These are phyloP conservation scores for Plantago major DNA, from an alignment of 257 asterid species.

Conservation along the genomic window DNA sequence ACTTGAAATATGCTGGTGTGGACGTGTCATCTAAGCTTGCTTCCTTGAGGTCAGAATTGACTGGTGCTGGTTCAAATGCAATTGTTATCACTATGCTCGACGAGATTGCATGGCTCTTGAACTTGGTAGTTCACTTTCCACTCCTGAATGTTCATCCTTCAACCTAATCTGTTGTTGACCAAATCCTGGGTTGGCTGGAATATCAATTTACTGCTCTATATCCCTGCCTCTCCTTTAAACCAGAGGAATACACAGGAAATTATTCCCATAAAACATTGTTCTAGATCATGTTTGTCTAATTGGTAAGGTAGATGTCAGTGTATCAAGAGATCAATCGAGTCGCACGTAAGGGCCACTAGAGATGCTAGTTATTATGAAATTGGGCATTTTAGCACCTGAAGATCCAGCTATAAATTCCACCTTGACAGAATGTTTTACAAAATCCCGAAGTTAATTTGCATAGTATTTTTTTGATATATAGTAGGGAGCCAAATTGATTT, in stretches of 20 bases:
- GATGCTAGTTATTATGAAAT: neutral
- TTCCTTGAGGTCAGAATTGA: conserved; percentile 73
- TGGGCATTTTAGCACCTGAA: neutral
- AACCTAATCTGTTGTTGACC: conserved; percentile 4
- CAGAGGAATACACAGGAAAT: no score
- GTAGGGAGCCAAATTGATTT: no score
- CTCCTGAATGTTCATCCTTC: conserved; percentile 6
- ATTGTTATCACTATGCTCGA: conserved; percentile 88
- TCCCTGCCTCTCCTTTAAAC: neutral
- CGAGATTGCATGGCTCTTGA: conserved; percentile 97
- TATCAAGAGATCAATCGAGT: neutral
- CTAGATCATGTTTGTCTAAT: neutral
- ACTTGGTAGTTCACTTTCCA: conserved; percentile 57
- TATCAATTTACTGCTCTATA: conserved; percentile 1
- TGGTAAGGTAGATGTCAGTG: neutral
- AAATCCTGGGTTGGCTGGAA: conserved; percentile 11
- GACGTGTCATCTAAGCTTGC: conserved; percentile 77
- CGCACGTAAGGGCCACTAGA: neutral
- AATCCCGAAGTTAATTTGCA: neutral
- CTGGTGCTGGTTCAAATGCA: conserved; percentile 72
- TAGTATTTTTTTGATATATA: no score
- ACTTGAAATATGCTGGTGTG: conserved; percentile 77
- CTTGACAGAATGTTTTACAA: neutral
- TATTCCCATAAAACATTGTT: no score
- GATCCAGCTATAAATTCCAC: neutral